Conservation (phyloP, 2,329 filamentous ascomycete species). For the Parafenestella ontariensis region DNA sequence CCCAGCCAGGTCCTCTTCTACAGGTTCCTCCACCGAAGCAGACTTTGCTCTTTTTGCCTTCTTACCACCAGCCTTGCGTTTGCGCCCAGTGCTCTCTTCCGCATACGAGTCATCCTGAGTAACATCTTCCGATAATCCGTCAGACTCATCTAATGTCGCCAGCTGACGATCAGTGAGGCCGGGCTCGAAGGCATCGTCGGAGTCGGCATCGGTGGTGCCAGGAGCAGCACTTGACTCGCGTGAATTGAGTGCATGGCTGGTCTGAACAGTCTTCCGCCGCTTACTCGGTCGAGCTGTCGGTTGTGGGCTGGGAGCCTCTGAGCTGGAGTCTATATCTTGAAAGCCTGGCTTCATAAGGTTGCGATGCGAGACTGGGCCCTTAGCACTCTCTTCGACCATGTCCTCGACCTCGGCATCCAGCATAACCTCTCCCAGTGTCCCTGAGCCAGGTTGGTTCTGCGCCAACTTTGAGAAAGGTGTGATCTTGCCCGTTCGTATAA, state of each 20-base stretch:
- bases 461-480: slow-evolving; percentile 89
- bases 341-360: slow-evolving; percentile 59
- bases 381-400: slow-evolving; percentile 55
- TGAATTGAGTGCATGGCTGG: slow-evolving; percentile 14
- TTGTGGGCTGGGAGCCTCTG: slow-evolving; percentile 42
- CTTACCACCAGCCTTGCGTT: slow-evolving; percentile 47
- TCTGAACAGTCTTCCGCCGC: slow-evolving; percentile 39
- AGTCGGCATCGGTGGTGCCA: slow-evolving; percentile 40
- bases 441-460: slow-evolving; percentile 67
- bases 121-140: slow-evolving; percentile 42
- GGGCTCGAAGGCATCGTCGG: slow-evolving; percentile 52
- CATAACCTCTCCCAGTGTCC: slow-evolving; percentile 77
- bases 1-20: slow-evolving; percentile 63
- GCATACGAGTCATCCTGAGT: slow-evolving; percentile 49
- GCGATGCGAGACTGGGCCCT: slow-evolving; percentile 54
- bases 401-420: slow-evolving; percentile 80
- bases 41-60: slow-evolving; percentile 31
- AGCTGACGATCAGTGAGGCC: slow-evolving; percentile 50
- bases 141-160: slow-evolving; percentile 49
- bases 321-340: slow-evolving; percentile 37
- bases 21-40: slow-evolving; percentile 29
- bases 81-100: slow-evolving; percentile 48
- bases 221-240: slow-evolving; percentile 24
- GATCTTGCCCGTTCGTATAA: slow-evolving; percentile 96
- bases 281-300: slow-evolving; percentile 47